Base-by-base conservation (phyloP, 768 basidiomycete genomes). In the Cubamyces lactineus region DNA sequence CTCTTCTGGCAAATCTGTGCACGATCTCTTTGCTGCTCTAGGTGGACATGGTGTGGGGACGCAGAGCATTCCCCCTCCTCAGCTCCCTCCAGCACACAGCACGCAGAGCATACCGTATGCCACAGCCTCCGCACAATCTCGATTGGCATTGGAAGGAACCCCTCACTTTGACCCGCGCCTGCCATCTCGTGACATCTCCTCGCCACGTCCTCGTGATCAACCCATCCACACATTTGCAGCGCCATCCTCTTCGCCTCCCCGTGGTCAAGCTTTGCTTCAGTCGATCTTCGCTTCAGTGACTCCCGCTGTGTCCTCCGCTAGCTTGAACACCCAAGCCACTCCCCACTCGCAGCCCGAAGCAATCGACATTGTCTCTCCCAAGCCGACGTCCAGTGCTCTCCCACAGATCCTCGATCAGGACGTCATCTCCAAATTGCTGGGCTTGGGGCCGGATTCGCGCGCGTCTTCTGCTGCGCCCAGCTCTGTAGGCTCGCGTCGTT, bases 211-310 rank as follows among this genome's bases (percentile, higher is more conserved):
- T 30, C 28, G 8, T 30, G 28, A 30, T 30, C 28, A 30, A 30
- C 28, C 34, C 34, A 11, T 34, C 28, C 34, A 34, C 9, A 6
- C 48, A 26, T 19, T 23, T 13, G 13, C 24, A 15, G 48, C n/a
- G 12, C 21, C 60, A 23, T 53, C 66, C 67, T 19, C 71, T 71
- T 9, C 56, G 12, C 48, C 67, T 19, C 17, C 68, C 42, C 82
- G 82, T n/a, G 87, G 89, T 6, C 77, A 82, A 50, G 76, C 82
- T 17, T 77, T 92, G 34, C 76, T 92, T 16, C 79, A 88, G 65
- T 80, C 83, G 13, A 89, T 92, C 43, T 92, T 92, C 70, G 90
- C 90, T 3, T 92, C 89, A 5, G 90, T 85, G 5, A 75, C 73
- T 16, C 72, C 72, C 23, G 68, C 74, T 13, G 63, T 60, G 26